Evolutionary conservation across 2,329 filamentous ascomycete species (phyloP).

Genomic region (Helotiales sp.): DNA sequence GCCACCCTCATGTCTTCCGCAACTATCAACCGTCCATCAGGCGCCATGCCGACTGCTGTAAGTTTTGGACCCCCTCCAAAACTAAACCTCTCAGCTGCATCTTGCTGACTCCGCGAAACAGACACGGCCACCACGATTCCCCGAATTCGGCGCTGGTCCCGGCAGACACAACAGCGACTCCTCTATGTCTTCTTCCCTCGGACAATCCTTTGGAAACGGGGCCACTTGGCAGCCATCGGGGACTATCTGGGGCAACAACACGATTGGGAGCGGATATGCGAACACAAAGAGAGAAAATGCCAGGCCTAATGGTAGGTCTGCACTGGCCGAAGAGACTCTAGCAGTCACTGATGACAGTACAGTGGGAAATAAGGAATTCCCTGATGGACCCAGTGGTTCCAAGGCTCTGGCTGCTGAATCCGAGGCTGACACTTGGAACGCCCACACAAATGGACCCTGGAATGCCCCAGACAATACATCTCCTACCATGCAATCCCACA

Average conservation of each 20-base stretch:
- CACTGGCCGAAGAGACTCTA: constrained; percentile 14
- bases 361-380: constrained; percentile 47
- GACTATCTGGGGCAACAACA: constrained; percentile 58
- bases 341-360: constrained; percentile 34
- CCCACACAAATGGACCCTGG: constrained; percentile 62
- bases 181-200: constrained; percentile 47
- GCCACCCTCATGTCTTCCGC: constrained; percentile 43
- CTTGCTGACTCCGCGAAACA: constrained; percentile 35
- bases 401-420: constrained; percentile 71
- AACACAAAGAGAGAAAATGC: constrained; percentile 52
- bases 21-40: constrained; percentile 42
- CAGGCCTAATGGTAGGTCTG: constrained; percentile 54
- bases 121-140: constrained; percentile 43
- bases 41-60: constrained; percentile 47
- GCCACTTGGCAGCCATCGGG: constrained; percentile 46
- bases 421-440: constrained; percentile 68
- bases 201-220: constrained; percentile 50
- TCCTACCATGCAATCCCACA: constrained; percentile 49
- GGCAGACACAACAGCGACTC: constrained; percentile 41
- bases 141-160: constrained; percentile 46
- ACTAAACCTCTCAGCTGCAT: constrained; percentile 37
- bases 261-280: constrained; percentile 52
- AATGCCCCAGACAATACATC: constrained; percentile 54
- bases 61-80: constrained; percentile 35
- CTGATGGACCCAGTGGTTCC: constrained; percentile 67